These are phyloP conservation scores for Hymenoscyphus scutula DNA, from an alignment of 2,329 filamentous ascomycete species.

Conservation along the genomic window DNA sequence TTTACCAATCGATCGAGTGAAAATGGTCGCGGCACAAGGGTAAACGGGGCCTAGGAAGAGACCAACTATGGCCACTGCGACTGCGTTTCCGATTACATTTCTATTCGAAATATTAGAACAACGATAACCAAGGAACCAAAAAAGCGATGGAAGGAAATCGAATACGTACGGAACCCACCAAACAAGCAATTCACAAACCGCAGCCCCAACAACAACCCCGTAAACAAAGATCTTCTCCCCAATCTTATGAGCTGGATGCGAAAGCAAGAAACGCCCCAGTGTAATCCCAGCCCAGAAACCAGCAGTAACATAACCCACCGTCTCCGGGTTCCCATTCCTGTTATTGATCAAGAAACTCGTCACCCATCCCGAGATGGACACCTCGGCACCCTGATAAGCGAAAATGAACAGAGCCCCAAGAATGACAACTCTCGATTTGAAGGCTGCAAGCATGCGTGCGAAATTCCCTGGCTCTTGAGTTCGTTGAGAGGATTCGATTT, in stretches of 20 bases:
- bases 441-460: constrained; percentile 43
- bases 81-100: constrained; percentile 68
- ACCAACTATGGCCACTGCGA: constrained; percentile 68
- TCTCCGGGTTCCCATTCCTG: constrained; percentile 65
- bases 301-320: constrained; percentile 77
- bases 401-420: constrained; percentile 81
- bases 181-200: constrained; percentile 70
- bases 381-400: constrained; percentile 81
- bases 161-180: constrained; percentile 62
- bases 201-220: constrained; percentile 56
- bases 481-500: constrained; percentile 16
- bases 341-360: constrained; percentile 78
- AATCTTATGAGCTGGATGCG: constrained; percentile 61
- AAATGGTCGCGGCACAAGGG: constrained; percentile 66
- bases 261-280: constrained; percentile 69
- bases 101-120: neutral
- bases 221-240: constrained; percentile 72
- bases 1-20: constrained; percentile 58
- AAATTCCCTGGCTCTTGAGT: constrained; percentile 38
- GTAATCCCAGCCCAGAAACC: constrained; percentile 74
- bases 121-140: neutral
- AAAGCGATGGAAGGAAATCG: neutral
- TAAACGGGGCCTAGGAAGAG: constrained; percentile 77
- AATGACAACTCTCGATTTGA: constrained; percentile 56
- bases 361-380: constrained; percentile 82